These are phyloP conservation scores for Pestalotiopsis sp. DNA, from an alignment of 2,329 filamentous ascomycete genomes.

Conservation along the genomic window DNA sequence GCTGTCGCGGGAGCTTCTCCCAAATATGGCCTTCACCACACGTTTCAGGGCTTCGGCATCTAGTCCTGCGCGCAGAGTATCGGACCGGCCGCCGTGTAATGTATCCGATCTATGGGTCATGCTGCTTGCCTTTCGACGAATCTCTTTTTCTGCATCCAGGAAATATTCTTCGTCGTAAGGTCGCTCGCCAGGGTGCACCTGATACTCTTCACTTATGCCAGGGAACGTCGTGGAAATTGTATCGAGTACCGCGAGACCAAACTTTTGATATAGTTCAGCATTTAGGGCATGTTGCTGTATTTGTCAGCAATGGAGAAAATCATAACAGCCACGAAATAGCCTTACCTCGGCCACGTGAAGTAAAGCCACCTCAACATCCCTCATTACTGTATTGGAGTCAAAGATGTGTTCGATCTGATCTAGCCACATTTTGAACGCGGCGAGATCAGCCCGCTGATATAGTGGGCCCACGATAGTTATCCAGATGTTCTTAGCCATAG, in stretches of 20 bases:
- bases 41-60: no score
- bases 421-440: background rate
- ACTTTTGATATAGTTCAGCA: background rate
- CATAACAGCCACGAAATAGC: background rate
- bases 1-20: background rate
- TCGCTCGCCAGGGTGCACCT: background rate
- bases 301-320: no score
- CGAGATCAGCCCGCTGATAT: no score
- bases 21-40: no score
- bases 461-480: no score
- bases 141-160: background rate
- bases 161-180: background rate
- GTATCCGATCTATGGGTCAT: background rate
- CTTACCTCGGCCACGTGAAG: background rate
- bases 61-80: no score
- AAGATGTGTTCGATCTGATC: background rate
- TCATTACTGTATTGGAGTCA: background rate
- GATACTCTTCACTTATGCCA: background rate
- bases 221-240: background rate
- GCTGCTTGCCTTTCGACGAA: background rate
- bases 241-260: background rate
- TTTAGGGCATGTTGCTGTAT: background rate
- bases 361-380: background rate
- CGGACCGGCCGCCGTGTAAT: no score
- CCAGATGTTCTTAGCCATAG: no score